A percentile compares a stretch with the other conserved stretches of the same genome.
phyloP scores from a whole-genome alignment of 805 yeast genomes.

The Saccharomyces kudriavzevii region DNA sequence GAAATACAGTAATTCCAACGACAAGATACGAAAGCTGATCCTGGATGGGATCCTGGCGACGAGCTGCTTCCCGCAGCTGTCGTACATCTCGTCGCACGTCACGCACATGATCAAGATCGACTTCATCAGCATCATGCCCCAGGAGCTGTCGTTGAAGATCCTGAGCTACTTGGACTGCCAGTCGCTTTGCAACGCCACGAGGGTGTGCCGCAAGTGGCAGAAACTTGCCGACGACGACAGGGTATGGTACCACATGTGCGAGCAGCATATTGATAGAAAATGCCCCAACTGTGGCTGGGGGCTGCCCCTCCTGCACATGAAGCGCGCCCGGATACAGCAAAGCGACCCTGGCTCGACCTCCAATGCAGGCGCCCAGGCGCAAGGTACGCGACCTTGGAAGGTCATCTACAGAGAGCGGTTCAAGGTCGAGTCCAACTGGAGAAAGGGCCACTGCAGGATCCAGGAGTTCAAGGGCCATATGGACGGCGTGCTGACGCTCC shows the following conservation, averaged over 20 bases:
- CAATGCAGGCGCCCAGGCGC: constrained; percentile 1
- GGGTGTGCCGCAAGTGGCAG: constrained; percentile 84
- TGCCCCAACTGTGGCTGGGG: constrained; percentile 99
- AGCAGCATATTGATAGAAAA: constrained; percentile 93
- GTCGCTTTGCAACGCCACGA: constrained; percentile 90
- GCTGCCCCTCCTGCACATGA: constrained; percentile 85
- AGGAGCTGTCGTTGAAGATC: constrained; percentile 76
- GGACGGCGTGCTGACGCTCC: constrained; percentile 83
- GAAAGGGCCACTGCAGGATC: constrained; percentile 64
- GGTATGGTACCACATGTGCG: constrained; percentile 98
- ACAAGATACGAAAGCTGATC: constrained; percentile 68
- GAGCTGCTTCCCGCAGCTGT: constrained; percentile 91
- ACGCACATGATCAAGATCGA: constrained; percentile 77
- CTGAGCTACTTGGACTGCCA: constrained; percentile 85
- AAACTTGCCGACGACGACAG: constrained; percentile 88
- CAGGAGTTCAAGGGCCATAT: constrained; percentile 71
- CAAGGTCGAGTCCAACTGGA: constrained; percentile 90
- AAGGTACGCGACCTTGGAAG: constrained; percentile 83
- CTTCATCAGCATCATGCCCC: constrained; percentile 76
- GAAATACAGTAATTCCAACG: constrained; percentile 58
- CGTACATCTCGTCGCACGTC: constrained; percentile 76
- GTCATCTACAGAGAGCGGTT: constrained; percentile 86
- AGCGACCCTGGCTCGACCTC: neutral
- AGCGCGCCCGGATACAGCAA: constrained; percentile 37
- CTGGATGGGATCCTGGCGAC: constrained; percentile 77